Percentiles rank a stretch among this genome's conserved stretches.
phyloP scores from a whole-genome alignment of 805 yeast species.

The Candida sithepensis region DNA sequence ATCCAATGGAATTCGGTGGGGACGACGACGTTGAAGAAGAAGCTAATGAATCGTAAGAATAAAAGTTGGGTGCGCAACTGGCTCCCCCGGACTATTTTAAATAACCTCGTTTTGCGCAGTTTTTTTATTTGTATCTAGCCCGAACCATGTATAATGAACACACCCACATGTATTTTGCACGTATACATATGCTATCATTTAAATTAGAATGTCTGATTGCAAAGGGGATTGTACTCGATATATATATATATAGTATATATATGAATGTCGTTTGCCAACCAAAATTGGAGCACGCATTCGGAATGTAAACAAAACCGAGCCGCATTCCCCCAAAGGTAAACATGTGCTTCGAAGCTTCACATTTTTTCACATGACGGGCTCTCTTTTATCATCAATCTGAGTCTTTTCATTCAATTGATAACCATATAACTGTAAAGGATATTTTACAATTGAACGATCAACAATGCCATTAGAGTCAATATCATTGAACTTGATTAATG shows the following conservation, averaged over 20 bases:
- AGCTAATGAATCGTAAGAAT: constrained; percentile 31
- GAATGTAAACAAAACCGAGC: background rate
- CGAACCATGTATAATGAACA: too few species aligned
- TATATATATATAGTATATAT: too few species aligned
- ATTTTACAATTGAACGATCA: constrained; percentile 3
- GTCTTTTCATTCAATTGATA: background rate
- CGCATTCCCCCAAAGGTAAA: background rate
- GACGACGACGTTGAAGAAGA: constrained; percentile 51
- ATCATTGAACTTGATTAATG: constrained; percentile 24
- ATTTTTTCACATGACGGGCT: background rate
- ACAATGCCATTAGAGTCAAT: constrained; percentile 24
- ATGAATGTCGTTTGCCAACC: background rate
- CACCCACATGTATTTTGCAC: too few species aligned
- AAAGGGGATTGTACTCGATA: too few species aligned
- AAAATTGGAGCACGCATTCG: background rate
- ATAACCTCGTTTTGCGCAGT: background rate
- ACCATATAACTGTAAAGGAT: too few species aligned
- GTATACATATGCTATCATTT: too few species aligned
- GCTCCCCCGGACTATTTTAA: background rate
- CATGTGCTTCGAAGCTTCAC: background rate
- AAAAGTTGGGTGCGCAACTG: background rate
- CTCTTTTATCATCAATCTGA: background rate
- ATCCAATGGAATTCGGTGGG: constrained; percentile 74
- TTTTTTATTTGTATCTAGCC: background rate
- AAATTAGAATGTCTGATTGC: too few species aligned